Evolutionary conservation across 1,139 yeast genomes (phyloP), one percentile per base, ranked within the genome.

Genomic region (Suhomyces panamericanus): DNA sequence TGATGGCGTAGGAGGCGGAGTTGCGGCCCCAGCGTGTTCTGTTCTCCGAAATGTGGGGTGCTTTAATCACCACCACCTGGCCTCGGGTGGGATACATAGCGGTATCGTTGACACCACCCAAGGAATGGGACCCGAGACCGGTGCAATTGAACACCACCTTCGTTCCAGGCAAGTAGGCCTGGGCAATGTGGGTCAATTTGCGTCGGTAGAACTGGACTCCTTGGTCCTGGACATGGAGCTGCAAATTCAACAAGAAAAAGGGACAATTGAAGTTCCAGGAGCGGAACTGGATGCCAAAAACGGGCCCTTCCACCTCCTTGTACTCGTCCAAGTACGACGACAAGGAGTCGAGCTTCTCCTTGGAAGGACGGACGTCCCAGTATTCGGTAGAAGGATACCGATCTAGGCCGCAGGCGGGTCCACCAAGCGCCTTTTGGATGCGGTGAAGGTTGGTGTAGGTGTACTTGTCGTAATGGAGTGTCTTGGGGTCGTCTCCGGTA

Each of bases 191-290:
- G 1, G 68, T 58, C 35, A 85, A 51, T 32, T 66, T 71, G 28
- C 62, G 59, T 49, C 80, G 70, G 11, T 58, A 51, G 47, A 83
- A 78, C 0, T 50, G 55, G n/a, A 83, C 83, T 1, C 87, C 87
- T 16, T 60, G 47, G 13, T 61, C 56, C 15, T 48, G 49, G 46
- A 83, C 65, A 49, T 75, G 75, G 4, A 57, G 49, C 48, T 71
- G 64, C 47, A 84, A 61, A 46, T 73, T 74, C 38, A 62, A 57
- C 43, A 83, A 61, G 56, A 83, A 81, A 42, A 69, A 64, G 2
- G 89, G 90, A 54, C 87, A 77, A 59, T 81, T 81, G 70, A 85
- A 83, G 58, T 81, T 81, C 81, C 84, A 83, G 0, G 87, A 73
- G 17, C 69, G 66, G 60, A 77, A 83, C 15, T 57, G 60, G 46